Percentiles rank a stretch among this genome's conserved stretches.
These are phyloP conservation scores for Phytophthora citrophthora DNA, from an alignment of 352 stramenopile genomes.

Conservation along the genomic window DNA sequence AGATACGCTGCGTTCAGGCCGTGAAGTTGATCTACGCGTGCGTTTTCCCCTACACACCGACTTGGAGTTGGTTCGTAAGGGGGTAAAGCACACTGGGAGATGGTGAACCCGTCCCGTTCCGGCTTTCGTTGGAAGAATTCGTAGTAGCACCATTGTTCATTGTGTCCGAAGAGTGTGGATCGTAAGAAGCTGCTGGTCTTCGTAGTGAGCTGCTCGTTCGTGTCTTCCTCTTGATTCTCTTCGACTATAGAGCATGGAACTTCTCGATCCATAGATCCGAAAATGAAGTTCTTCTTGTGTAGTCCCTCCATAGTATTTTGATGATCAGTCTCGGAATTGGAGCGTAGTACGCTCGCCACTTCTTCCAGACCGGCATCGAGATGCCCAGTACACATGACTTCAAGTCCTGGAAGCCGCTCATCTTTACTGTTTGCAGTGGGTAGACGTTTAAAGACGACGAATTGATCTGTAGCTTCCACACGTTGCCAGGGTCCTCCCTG, in stretches of 20 bases:
- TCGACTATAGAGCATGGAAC: slow-evolving; percentile 7
- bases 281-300: slow-evolving; percentile 35
- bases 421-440: background rate
- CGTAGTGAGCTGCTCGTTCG: slow-evolving; percentile 20
- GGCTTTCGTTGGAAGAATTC: slow-evolving; percentile 28
- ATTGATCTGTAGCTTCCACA: slow-evolving; percentile 13
- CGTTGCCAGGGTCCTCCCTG: slow-evolving; percentile 18
- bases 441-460: slow-evolving; percentile 18
- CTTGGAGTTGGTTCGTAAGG: slow-evolving; percentile 13
- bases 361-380: slow-evolving; percentile 33
- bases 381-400: slow-evolving; percentile 28
- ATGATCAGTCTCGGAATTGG: slow-evolving; percentile 21
- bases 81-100: slow-evolving; percentile 27
- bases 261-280: slow-evolving; percentile 30
- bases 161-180: slow-evolving; percentile 28
- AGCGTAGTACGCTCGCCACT: slow-evolving; percentile 18
- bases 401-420: slow-evolving; percentile 7
- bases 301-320: slow-evolving; percentile 31
- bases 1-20: slow-evolving; percentile 30
- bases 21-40: slow-evolving; percentile 39
- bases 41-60: slow-evolving; percentile 16
- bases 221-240: slow-evolving; percentile 5
- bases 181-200: slow-evolving; percentile 40
- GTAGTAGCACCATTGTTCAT: slow-evolving; percentile 42
- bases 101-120: slow-evolving; percentile 23